A percentile compares a stretch with the other conserved stretches of the same genome.
phyloP scores from a whole-genome alignment of 2,329 filamentous ascomycete genomes.

The Fusarium sacchari region DNA sequence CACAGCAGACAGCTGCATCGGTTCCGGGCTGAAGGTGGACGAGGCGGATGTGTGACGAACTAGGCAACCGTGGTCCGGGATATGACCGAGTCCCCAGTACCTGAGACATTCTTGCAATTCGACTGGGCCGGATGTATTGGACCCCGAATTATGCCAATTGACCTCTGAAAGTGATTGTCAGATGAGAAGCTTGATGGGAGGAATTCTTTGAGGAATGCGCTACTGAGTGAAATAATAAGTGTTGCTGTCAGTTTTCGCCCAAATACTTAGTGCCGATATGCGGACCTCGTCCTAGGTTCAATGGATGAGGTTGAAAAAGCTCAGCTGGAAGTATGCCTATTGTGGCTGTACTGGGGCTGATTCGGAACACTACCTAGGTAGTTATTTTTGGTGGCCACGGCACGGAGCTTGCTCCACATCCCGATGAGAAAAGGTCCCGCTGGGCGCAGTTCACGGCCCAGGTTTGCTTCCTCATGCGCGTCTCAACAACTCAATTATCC shows the following conservation, averaged over 20 bases:
- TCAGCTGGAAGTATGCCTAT: background rate
- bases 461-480: no score
- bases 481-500: no score
- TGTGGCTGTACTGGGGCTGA: background rate
- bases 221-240: no score
- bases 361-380: no score
- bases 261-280: background rate
- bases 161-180: accelerated
- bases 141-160: background rate
- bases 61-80: background rate
- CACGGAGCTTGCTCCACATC: no score
- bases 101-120: background rate
- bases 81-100: background rate
- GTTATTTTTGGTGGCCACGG: no score
- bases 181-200: no score
- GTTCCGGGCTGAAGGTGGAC: background rate
- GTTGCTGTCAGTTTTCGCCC: no score
- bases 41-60: background rate
- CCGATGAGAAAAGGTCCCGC: no score
- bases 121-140: background rate
- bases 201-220: background rate
- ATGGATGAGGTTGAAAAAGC: background rate
- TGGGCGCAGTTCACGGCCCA: no score
- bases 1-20: background rate
- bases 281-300: background rate